Evolutionary conservation across 345 rosid genomes (phyloP).

Genomic region (Brassica juncea): DNA sequence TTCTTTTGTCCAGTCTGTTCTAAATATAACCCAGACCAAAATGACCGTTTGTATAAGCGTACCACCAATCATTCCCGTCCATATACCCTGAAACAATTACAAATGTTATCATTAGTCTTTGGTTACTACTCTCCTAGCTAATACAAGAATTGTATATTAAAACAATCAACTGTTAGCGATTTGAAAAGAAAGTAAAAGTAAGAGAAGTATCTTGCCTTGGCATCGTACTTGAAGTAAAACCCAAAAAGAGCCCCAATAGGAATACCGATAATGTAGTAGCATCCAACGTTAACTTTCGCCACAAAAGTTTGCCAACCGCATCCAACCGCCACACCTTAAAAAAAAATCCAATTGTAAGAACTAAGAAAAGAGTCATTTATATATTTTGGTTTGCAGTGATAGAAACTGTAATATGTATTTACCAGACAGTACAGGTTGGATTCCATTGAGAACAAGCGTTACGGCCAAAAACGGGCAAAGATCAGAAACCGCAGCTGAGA

Average conservation of each 20-base stretch:
- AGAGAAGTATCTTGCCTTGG: slow-evolving; percentile 49
- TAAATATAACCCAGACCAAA: slow-evolving; percentile 58
- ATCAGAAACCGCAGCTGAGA: slow-evolving; percentile 67
- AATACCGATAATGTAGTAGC: slow-evolving; percentile 68
- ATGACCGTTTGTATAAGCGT: slow-evolving; percentile 60
- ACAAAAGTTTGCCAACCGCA: slow-evolving; percentile 86
- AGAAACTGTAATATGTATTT: neutral
- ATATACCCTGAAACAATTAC: slow-evolving; percentile 53
- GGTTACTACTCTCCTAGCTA: neutral
- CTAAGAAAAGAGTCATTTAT: neutral
- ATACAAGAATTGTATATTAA: neutral
- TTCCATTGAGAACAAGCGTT: slow-evolving; percentile 64
- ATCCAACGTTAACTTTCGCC: slow-evolving; percentile 72
- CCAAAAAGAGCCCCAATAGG: slow-evolving; percentile 67
- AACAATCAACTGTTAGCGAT: neutral
- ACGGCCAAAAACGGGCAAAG: slow-evolving; percentile 70
- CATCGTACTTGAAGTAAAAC: slow-evolving; percentile 61
- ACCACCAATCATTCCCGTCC: slow-evolving; percentile 75
- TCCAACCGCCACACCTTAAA: slow-evolving; percentile 80
- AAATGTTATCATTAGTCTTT: neutral
- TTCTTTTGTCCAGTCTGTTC: slow-evolving; percentile 70
- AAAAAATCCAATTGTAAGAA: neutral
- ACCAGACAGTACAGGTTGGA: slow-evolving; percentile 80
- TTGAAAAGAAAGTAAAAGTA: neutral
- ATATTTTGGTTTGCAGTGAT: neutral